Evolutionary conservation across 345 rosid genomes (phyloP).

Genomic region (Populus alba): DNA sequence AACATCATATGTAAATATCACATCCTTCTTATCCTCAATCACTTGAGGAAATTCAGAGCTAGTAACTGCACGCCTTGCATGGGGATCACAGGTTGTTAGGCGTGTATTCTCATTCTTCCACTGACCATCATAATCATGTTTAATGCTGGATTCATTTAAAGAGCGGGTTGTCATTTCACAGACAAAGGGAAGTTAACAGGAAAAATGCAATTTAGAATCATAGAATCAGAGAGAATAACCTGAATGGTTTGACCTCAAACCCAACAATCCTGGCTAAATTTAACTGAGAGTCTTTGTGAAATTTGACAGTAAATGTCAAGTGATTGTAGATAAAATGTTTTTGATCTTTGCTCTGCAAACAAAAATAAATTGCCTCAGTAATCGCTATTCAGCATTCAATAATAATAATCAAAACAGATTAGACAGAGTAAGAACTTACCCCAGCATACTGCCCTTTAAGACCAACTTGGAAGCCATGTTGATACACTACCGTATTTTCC

Average conservation of each 20-base stretch:
- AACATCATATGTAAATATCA: conserved; percentile 85
- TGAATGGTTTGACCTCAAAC: conserved; percentile 90
- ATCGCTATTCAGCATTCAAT: neutral
- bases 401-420: neutral
- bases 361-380: conserved; percentile 2
- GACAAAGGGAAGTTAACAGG: neutral
- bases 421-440: conserved; percentile 34
- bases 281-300: conserved; percentile 58
- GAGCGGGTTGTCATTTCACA: neutral
- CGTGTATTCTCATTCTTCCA: conserved; percentile 68
- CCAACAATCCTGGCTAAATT: conserved; percentile 82
- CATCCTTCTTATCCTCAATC: conserved; percentile 66
- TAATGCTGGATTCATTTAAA: conserved; percentile 49
- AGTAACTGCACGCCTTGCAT: conserved; percentile 66
- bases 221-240: conserved; percentile 35
- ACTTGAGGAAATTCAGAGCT: conserved; percentile 87
- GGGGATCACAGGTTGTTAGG: conserved; percentile 77
- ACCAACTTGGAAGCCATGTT: conserved; percentile 65
- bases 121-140: conserved; percentile 71
- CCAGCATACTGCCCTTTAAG: conserved; percentile 62
- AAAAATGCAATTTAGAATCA: neutral
- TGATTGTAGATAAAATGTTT: conserved; percentile 87
- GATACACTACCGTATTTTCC: conserved; percentile 47
- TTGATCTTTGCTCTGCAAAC: conserved; percentile 65
- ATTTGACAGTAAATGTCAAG: conserved; percentile 65